These are phyloP conservation scores for Dissoconium aciculare DNA, from an alignment of 2,329 filamentous ascomycete genomes.

Conservation along the genomic window DNA sequence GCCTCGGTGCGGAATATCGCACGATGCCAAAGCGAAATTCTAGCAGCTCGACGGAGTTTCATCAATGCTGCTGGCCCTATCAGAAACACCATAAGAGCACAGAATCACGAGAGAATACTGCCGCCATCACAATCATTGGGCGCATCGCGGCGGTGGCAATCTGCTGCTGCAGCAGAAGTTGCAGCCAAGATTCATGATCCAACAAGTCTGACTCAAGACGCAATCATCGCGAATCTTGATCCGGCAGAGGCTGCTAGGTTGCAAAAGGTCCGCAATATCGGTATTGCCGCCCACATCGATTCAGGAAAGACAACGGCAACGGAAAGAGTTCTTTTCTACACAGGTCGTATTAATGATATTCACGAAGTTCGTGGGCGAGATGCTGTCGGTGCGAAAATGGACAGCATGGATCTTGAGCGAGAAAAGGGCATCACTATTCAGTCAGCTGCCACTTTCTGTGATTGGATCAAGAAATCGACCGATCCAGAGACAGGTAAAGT, in stretches of 20 bases:
- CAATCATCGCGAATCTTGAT: conserved; percentile 65
- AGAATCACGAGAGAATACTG: conserved; percentile 18
- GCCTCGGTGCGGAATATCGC: conserved; percentile 16
- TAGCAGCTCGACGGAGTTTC: conserved; percentile 11
- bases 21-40: conserved; percentile 9
- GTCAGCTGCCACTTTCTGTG: conserved; percentile 92
- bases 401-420: conserved; percentile 96
- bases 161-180: conserved; percentile 23
- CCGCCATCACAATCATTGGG: conserved; percentile 4
- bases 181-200: conserved; percentile 45
- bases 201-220: conserved; percentile 42
- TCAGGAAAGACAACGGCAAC: conserved; percentile 95
- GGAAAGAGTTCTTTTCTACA: conserved; percentile 95
- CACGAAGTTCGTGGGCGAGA: conserved; percentile 95
- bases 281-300: conserved; percentile 97
- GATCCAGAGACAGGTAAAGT: conserved; percentile 44
- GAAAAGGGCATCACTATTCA: conserved; percentile 99
- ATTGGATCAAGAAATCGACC: conserved; percentile 67
- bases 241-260: conserved; percentile 65
- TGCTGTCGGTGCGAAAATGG: conserved; percentile 95
- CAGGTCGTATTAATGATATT: conserved; percentile 88
- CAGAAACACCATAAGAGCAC: conserved; percentile 10
- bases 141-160: conserved; percentile 16
- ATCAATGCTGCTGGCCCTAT: conserved; percentile 11
- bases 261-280: conserved; percentile 81